Conservation (phyloP, 192 early-diverging fungal genomes). For the Chytriomyces hyalinus region DNA sequence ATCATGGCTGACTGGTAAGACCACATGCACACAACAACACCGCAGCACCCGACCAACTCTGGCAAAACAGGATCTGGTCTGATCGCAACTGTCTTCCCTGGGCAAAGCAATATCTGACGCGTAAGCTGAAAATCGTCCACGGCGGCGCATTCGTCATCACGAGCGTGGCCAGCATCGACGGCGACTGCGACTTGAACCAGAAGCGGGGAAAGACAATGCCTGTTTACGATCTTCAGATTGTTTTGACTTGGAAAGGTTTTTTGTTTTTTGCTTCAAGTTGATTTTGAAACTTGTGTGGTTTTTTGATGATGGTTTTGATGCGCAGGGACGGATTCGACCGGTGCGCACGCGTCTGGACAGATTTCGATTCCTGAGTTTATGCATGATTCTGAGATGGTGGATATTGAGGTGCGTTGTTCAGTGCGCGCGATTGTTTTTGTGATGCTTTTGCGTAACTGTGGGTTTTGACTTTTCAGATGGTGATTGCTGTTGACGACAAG, state of each 20-base stretch:
- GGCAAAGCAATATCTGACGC: conserved; percentile 82
- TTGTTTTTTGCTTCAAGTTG: conserved; percentile 17
- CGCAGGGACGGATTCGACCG: conserved; percentile 49
- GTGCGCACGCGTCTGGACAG: conserved; percentile 68
- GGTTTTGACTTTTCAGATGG: not conserved
- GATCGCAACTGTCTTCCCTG: conserved; percentile 90
- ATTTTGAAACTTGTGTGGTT: not conserved
- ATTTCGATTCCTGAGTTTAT: conserved; percentile 87
- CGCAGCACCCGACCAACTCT: too few species aligned
- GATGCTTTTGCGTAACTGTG: not conserved
- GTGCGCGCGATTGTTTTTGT: not conserved
- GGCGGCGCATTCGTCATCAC: conserved; percentile 64
- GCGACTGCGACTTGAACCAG: conserved; percentile 90
- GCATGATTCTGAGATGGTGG: conserved; percentile 82
- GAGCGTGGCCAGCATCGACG: conserved; percentile 68
- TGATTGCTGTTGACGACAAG: conserved; percentile 14
- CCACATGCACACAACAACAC: too few species aligned
- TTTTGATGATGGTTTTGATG: not conserved
- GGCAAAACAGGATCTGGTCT: conserved; percentile 53
- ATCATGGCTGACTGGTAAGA: too few species aligned
- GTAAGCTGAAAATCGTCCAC: conserved; percentile 60
- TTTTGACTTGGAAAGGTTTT: conserved; percentile 68
- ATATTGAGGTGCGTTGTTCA: conserved; percentile 68
- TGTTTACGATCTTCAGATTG: conserved; percentile 86
- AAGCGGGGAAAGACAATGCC: conserved; percentile 92